These are phyloP conservation scores for Avena insularis DNA, from an alignment of 176 grass and related monocot genomes.

Conservation along the genomic window DNA sequence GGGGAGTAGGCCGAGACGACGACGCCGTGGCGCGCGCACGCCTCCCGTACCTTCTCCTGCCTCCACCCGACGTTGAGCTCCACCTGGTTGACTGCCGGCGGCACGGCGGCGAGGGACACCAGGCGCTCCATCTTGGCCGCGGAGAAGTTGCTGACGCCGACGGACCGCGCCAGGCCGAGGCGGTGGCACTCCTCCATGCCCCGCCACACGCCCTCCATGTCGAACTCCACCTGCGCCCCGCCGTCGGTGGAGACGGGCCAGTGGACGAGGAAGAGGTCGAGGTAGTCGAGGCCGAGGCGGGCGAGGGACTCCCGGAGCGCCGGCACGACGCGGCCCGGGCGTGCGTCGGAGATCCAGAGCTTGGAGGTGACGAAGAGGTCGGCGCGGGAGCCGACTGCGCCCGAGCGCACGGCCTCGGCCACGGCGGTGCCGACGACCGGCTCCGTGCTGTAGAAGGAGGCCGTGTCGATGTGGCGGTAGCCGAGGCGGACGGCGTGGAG, in stretches of 20 bases:
- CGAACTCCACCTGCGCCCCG: constrained; percentile 48
- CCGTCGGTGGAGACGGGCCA: constrained; percentile 46
- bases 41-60: constrained; percentile 67
- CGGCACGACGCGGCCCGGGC: constrained; percentile 50
- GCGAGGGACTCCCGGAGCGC: constrained; percentile 58
- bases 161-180: constrained; percentile 59
- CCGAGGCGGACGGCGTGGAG: constrained; percentile 42
- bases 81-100: constrained; percentile 85
- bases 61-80: constrained; percentile 75
- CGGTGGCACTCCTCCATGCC: constrained; percentile 88
- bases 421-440: constrained; percentile 44
- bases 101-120: constrained; percentile 53
- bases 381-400: constrained; percentile 49
- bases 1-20: constrained; percentile 64
- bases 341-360: constrained; percentile 50
- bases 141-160: constrained; percentile 91
- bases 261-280: constrained; percentile 87
- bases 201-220: constrained; percentile 78
- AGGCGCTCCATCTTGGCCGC: constrained; percentile 54
- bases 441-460: constrained; percentile 54
- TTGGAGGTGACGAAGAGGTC: constrained; percentile 74
- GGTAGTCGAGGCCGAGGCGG: constrained; percentile 59
- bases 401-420: constrained; percentile 38
- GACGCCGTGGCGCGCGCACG: constrained; percentile 52
- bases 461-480: constrained; percentile 71